A percentile compares a stretch with the other conserved stretches of the same genome.
Evolutionary conservation across 306 rosid species (phyloP).

Genomic region (Cucurbita moschata): DNA sequence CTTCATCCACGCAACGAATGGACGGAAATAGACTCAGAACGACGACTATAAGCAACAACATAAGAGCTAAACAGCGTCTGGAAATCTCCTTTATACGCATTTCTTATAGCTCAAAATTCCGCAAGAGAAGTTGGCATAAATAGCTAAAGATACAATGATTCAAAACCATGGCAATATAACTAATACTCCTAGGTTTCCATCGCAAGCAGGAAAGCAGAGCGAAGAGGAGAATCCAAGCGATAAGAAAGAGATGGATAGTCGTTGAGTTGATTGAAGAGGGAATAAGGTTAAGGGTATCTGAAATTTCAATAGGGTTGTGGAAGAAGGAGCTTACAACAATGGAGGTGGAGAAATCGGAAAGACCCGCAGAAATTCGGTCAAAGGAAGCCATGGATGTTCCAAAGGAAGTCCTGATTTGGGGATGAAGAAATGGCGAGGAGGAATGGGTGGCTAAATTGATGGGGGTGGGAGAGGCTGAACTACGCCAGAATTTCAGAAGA

Average conservation of each 20-base stretch:
- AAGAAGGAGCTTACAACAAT: not conserved
- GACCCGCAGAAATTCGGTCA: not conserved
- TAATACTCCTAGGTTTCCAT: not conserved
- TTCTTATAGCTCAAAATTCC: constrained; percentile 19
- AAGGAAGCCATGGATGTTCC: not conserved
- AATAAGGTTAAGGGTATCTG: not conserved
- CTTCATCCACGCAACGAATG: constrained; percentile 20
- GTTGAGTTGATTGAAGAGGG: not conserved
- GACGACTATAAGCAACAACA: constrained; percentile 15
- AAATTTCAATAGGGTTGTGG: not conserved
- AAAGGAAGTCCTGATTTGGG: constrained; percentile 20
- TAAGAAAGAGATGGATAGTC: not conserved
- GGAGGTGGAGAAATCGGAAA: constrained; percentile 7
- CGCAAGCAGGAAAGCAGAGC: not conserved
- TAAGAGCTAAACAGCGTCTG: constrained; percentile 11
- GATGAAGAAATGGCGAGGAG: constrained; percentile 51
- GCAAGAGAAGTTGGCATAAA: constrained; percentile 4
- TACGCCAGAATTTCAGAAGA: not conserved
- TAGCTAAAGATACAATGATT: not conserved
- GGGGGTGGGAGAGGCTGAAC: not conserved
- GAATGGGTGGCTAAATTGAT: constrained; percentile 43
- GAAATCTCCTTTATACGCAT: constrained; percentile 25
- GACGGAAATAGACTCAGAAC: constrained; percentile 16
- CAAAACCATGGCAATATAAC: constrained; percentile 10
- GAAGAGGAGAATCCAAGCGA: not conserved